A percentile compares a stretch with the other conserved stretches of the same genome.
These are phyloP conservation scores for Russula virescens DNA, from an alignment of 768 basidiomycete species.

Conservation along the genomic window DNA sequence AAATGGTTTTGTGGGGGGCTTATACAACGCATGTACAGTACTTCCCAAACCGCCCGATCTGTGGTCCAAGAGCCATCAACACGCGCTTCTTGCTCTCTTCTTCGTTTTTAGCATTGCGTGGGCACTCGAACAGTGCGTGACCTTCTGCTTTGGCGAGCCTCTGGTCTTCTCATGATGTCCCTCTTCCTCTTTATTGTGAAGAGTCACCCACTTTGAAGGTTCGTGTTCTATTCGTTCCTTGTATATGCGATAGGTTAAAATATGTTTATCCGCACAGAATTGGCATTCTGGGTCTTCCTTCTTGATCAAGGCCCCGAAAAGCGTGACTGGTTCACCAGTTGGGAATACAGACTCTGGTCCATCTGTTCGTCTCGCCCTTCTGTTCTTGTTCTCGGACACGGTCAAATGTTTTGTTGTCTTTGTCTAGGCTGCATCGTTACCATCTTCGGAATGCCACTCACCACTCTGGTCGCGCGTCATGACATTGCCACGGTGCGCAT, in stretches of 20 bases:
- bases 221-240: not conserved
- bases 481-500: constrained; percentile 51
- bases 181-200: constrained; percentile 31
- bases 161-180: not conserved
- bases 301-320: constrained; percentile 68
- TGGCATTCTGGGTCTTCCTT: constrained; percentile 80
- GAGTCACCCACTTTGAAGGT: constrained; percentile 82
- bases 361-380: constrained; percentile 40
- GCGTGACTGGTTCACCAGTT: constrained; percentile 73
- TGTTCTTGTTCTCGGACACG: not conserved
- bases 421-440: constrained; percentile 54
- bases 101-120: constrained; percentile 69
- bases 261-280: constrained; percentile 39
- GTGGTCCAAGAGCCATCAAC: constrained; percentile 43
- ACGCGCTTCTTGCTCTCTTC: constrained; percentile 62
- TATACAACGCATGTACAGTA: too few species aligned
- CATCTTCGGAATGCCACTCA: constrained; percentile 66
- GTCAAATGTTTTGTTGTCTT: not conserved
- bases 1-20: too few species aligned
- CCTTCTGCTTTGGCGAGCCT: constrained; percentile 4
- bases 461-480: constrained; percentile 52
- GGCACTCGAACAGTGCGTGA: constrained; percentile 68
- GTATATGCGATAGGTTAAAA: not conserved
- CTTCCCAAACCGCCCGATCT: constrained; percentile 49
- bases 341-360: constrained; percentile 72